Percentiles rank a stretch among this genome's conserved stretches.
Conservation (phyloP, 352 stramenopile genomes). For the Globisporangium lucens region DNA sequence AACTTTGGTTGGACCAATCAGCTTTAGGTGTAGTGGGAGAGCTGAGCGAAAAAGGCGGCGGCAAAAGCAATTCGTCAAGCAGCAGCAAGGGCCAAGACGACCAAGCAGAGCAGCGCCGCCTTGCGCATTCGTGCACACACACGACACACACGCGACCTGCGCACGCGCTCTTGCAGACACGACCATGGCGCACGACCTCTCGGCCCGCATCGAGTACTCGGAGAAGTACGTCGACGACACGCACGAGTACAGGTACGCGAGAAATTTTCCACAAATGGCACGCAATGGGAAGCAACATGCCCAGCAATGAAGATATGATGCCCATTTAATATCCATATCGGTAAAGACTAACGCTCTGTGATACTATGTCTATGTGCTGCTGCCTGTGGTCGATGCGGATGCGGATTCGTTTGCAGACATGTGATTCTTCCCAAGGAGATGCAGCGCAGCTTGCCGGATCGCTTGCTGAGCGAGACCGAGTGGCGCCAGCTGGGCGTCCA, state of each 20-base stretch:
- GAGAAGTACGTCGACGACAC: slow-evolving; percentile 94
- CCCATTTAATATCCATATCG: neutral
- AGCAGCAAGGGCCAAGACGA: neutral
- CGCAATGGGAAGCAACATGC: too few species aligned
- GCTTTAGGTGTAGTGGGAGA: too few species aligned
- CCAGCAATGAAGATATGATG: neutral
- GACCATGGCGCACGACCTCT: slow-evolving; percentile 80
- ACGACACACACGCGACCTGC: neutral
- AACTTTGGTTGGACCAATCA: too few species aligned
- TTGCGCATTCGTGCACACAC: neutral
- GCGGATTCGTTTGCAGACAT: slow-evolving; percentile 51
- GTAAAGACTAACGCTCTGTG: neutral
- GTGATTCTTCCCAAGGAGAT: slow-evolving; percentile 98
- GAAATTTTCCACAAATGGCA: neutral
- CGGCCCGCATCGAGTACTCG: slow-evolving; percentile 93
- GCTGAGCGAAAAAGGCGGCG: neutral
- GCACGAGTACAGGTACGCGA: slow-evolving; percentile 88
- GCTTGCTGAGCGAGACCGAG: slow-evolving; percentile 95
- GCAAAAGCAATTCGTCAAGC: neutral
- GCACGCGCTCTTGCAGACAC: neutral
- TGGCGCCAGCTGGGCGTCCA: slow-evolving; percentile 98
- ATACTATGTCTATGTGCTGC: neutral
- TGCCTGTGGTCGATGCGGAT: neutral
- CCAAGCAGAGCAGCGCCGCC: neutral
- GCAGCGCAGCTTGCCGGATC: slow-evolving; percentile 94